Conservation (phyloP, 495 filamentous ascomycete genomes). For the Penicillium soppii region DNA sequence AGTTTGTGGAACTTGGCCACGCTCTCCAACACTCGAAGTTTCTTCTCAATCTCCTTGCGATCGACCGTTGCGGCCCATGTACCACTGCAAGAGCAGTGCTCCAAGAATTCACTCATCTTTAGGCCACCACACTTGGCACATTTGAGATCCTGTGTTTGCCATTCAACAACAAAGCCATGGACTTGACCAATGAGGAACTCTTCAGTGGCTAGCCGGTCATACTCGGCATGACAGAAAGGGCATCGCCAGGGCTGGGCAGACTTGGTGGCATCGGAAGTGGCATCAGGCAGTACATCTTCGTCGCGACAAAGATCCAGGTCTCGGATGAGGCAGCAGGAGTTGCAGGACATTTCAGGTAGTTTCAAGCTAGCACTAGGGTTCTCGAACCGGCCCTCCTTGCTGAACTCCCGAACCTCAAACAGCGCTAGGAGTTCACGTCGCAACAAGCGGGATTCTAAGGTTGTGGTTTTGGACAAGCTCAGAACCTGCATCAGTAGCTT, state of each 20-base stretch:
- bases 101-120: slow-evolving; percentile 89
- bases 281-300: slow-evolving; percentile 69
- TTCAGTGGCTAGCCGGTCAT: slow-evolving; percentile 74
- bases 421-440: slow-evolving; percentile 85
- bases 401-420: slow-evolving; percentile 94
- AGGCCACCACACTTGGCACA: slow-evolving; percentile 58
- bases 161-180: slow-evolving; percentile 70
- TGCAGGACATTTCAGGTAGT: slow-evolving; percentile 75
- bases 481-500: slow-evolving; percentile 90
- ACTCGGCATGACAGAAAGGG: slow-evolving; percentile 71
- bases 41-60: slow-evolving; percentile 63
- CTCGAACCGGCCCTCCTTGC: slow-evolving; percentile 76
- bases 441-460: slow-evolving; percentile 79
- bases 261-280: slow-evolving; percentile 34
- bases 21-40: slow-evolving; percentile 64
- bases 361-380: slow-evolving; percentile 79
- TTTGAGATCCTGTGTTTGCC: slow-evolving; percentile 88
- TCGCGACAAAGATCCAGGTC: slow-evolving; percentile 96
- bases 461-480: slow-evolving; percentile 76
- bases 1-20: slow-evolving; percentile 79
- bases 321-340: slow-evolving; percentile 80
- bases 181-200: slow-evolving; percentile 78
- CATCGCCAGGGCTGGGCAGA: slow-evolving; percentile 69
- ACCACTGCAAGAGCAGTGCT: slow-evolving; percentile 92
- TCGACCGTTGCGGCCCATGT: slow-evolving; percentile 73